A percentile compares a stretch with the other conserved stretches of the same genome.
Conservation (phyloP, 225 moss, liverwort and hornwort species). For the Marchantia paleacea region DNA sequence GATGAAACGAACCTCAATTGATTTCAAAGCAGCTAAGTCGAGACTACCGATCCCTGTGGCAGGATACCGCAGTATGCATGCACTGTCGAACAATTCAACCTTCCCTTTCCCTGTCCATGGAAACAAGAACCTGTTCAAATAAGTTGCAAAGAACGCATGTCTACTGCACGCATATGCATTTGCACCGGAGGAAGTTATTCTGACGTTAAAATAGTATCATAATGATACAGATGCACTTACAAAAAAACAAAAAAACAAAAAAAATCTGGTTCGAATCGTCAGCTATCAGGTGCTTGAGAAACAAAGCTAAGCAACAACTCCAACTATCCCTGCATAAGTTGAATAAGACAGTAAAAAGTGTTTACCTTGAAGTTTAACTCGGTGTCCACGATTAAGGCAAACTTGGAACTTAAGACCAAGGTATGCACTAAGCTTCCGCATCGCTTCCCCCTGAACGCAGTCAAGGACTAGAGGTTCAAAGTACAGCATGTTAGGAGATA, state of each 20-base stretch:
- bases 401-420: slow-evolving; percentile 69
- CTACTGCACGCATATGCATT: too few relatives aligned
- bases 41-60: slow-evolving; percentile 53
- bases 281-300: too few relatives aligned
- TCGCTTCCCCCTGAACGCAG: slow-evolving; percentile 63
- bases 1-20: slow-evolving; percentile 55
- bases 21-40: slow-evolving; percentile 56
- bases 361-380: slow-evolving; percentile 63
- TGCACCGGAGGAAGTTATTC: too few relatives aligned
- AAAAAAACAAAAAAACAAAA: too few relatives aligned
- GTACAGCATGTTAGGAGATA: neutral
- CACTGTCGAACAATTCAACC: slow-evolving; percentile 66
- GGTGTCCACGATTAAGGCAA: slow-evolving; percentile 65
- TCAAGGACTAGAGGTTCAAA: slow-evolving; percentile 47
- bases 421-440: slow-evolving; percentile 62
- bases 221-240: too few relatives aligned
- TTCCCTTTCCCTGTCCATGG: slow-evolving; percentile 56
- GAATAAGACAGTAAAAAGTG: neutral
- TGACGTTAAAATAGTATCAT: too few relatives aligned
- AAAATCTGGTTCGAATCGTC: too few relatives aligned
- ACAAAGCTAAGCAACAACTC: neutral
- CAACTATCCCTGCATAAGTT: neutral
- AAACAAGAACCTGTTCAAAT: neutral
- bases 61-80: slow-evolving; percentile 80
- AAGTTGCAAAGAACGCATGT: neutral